Percentiles rank a stretch among this genome's conserved stretches.
These are phyloP conservation scores for Ajuga reptans DNA, from an alignment of 305 asterid genomes.

Conservation along the genomic window DNA sequence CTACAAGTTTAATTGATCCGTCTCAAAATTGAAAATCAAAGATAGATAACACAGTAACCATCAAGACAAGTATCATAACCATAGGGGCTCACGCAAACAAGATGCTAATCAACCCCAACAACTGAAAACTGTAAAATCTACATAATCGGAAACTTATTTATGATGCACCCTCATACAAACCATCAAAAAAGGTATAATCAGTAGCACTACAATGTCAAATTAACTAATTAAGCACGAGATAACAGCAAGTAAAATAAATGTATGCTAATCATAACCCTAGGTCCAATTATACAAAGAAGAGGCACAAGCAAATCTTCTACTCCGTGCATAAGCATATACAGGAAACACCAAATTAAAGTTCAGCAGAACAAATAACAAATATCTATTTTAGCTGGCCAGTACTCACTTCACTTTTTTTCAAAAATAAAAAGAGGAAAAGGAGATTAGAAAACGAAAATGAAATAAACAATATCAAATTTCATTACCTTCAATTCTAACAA, in stretches of 20 bases:
- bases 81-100: background rate
- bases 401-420: conserved; percentile 9
- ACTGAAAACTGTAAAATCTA: background rate
- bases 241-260: background rate
- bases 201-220: conserved; percentile 12
- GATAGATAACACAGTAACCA: background rate
- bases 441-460: background rate
- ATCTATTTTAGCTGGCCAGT: conserved; percentile 1
- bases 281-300: background rate
- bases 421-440: background rate
- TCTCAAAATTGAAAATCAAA: background rate
- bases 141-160: background rate
- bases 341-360: background rate
- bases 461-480: background rate
- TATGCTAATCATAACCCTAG: conserved; percentile 19
- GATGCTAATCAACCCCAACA: background rate
- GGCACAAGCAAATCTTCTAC: background rate
- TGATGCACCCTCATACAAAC: background rate
- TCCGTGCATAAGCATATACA: background rate
- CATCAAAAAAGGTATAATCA: conserved; percentile 5
- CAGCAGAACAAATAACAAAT: conserved; percentile 11
- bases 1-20: background rate
- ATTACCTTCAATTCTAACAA: background rate
- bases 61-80: background rate
- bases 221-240: background rate